phyloP scores from a whole-genome alignment of 371 early-diverging fungal genomes.

The Catenaria anguillulae region DNA sequence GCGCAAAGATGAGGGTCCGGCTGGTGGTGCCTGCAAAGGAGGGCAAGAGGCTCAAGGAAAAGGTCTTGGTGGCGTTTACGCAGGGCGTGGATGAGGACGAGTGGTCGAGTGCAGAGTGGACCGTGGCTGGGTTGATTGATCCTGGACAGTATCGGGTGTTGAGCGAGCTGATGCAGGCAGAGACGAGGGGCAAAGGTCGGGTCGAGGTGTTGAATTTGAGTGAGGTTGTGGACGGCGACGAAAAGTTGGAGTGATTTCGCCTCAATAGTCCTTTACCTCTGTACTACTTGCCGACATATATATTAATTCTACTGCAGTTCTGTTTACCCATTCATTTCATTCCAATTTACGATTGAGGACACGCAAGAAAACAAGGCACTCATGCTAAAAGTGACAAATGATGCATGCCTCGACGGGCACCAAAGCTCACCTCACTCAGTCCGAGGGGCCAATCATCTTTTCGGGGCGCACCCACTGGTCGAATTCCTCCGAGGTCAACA shows the following conservation, averaged over 20 bases:
- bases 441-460: constrained; percentile 52
- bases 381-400: too few relatives aligned
- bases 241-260: too few relatives aligned
- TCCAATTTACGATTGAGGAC: too few relatives aligned
- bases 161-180: constrained; percentile 57
- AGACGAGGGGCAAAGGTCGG: constrained; percentile 73
- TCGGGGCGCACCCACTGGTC: constrained; percentile 82
- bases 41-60: constrained; percentile 68
- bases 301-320: too few relatives aligned
- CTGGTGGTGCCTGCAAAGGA: constrained; percentile 64
- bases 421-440: too few relatives aligned
- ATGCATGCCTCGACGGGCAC: too few relatives aligned
- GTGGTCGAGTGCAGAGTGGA: constrained; percentile 67
- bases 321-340: too few relatives aligned
- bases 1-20: constrained; percentile 84
- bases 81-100: constrained; percentile 77
- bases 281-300: too few relatives aligned
- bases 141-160: constrained; percentile 81
- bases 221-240: constrained; percentile 70
- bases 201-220: constrained; percentile 69
- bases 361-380: too few relatives aligned
- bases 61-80: constrained; percentile 42
- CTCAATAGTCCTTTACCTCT: too few relatives aligned
- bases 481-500: constrained; percentile 72
- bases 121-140: constrained; percentile 57